A percentile compares a stretch with the other conserved stretches of the same genome.
These are phyloP conservation scores for Aspergillus taichungensis DNA, from an alignment of 495 filamentous ascomycete genomes.

Conservation along the genomic window DNA sequence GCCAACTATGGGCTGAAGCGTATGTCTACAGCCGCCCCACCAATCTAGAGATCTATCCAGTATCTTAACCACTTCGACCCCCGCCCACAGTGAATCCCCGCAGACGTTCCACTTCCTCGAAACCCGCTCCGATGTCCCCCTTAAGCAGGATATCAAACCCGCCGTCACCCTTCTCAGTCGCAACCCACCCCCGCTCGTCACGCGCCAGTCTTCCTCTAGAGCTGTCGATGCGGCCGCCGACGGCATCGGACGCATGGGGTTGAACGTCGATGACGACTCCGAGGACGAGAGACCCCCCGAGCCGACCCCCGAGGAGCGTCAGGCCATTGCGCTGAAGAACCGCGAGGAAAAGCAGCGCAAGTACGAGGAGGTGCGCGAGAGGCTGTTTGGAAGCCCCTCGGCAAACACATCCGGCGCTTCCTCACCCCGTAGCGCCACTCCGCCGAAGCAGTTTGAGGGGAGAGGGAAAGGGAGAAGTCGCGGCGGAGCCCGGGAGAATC, in stretches of 20 bases:
- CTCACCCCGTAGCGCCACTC: constrained; percentile 53
- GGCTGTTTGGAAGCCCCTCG: constrained; percentile 63
- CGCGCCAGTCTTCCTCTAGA: constrained; percentile 20
- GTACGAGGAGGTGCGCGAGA: constrained; percentile 76
- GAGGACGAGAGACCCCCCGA: constrained; percentile 55
- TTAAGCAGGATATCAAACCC: constrained; percentile 76
- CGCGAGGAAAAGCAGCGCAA: constrained; percentile 80
- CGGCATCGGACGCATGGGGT: constrained; percentile 45
- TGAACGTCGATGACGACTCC: constrained; percentile 53
- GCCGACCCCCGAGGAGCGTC: constrained; percentile 61
- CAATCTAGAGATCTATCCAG: neutral
- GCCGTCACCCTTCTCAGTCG: constrained; percentile 75
- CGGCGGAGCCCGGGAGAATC: constrained; percentile 3
- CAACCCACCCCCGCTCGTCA: constrained; percentile 48
- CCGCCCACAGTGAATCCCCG: constrained; percentile 42
- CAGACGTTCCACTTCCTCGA: constrained; percentile 68
- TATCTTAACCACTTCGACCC: neutral
- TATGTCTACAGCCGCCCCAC: constrained; percentile 35
- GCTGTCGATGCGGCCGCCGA: constrained; percentile 42
- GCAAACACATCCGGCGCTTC: constrained; percentile 41
- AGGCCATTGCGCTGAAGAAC: constrained; percentile 62
- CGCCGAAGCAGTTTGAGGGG: constrained; percentile 42
- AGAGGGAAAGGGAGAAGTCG: constrained; percentile 33
- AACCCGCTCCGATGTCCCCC: constrained; percentile 53
- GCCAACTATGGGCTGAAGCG: constrained; percentile 83